Conservation (phyloP, 768 basidiomycete genomes). For the Hypsizygus marmoreus region DNA sequence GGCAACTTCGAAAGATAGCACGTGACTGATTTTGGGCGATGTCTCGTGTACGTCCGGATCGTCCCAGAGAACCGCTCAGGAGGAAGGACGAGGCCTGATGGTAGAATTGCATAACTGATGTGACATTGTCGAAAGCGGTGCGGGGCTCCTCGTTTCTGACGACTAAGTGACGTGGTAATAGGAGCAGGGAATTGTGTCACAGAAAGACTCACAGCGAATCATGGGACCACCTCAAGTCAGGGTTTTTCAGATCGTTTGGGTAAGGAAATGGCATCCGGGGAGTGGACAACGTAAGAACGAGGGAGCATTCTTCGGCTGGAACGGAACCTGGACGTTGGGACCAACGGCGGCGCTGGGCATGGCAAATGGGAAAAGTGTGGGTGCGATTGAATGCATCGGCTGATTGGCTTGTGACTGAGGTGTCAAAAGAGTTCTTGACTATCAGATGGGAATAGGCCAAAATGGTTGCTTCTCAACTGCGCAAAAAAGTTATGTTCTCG, state of each 20-base stretch:
- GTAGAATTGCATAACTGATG: slow-evolving; percentile 1
- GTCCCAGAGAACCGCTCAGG: slow-evolving; percentile 8
- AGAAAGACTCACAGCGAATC: slow-evolving; percentile 8
- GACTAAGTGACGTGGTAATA: slow-evolving; percentile 12
- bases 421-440: slow-evolving; percentile 1
- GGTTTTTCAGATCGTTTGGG: slow-evolving; percentile 3
- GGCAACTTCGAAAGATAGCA: slow-evolving; percentile 18
- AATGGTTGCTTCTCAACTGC: slow-evolving; percentile 2
- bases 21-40: slow-evolving; percentile 21
- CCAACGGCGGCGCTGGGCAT: background rate
- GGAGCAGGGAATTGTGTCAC: slow-evolving; percentile 3
- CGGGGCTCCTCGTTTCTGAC: slow-evolving; percentile 6
- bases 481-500: no score
- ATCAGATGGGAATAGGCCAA: background rate
- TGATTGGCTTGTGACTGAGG: slow-evolving; percentile 4
- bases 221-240: slow-evolving; percentile 16
- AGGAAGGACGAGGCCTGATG: slow-evolving; percentile 8
- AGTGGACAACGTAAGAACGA: slow-evolving; percentile 2
- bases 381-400: background rate
- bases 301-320: slow-evolving; percentile 2
- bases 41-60: background rate
- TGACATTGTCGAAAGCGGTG: background rate
- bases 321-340: slow-evolving; percentile 2
- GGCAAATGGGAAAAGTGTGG: slow-evolving; percentile 1
- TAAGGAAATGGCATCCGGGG: no score